Evolutionary conservation across 106 monocot species (phyloP).

Genomic region (Dendrobium catenatum): DNA sequence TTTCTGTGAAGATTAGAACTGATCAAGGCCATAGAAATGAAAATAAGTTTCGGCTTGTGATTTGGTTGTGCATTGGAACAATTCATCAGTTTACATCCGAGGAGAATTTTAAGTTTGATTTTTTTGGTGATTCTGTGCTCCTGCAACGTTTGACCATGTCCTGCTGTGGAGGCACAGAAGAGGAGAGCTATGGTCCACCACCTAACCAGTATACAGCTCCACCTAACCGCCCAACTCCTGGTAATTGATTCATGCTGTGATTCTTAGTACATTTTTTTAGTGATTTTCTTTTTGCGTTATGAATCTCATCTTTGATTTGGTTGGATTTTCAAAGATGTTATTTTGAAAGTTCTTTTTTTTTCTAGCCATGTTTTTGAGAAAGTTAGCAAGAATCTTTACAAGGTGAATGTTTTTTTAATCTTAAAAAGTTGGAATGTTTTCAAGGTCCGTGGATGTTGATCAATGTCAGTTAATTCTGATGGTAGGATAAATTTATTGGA

Average conservation of each 20-base stretch:
- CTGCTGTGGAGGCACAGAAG: constrained; percentile 19
- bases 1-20: background rate
- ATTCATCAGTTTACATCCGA: background rate
- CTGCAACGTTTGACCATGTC: constrained; percentile 2
- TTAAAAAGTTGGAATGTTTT: too few relatives aligned
- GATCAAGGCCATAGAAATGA: background rate
- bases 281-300: background rate
- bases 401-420: too few relatives aligned
- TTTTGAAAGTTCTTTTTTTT: background rate
- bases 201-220: constrained; percentile 5
- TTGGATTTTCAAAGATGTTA: background rate
- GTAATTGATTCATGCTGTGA: background rate
- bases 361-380: too few relatives aligned
- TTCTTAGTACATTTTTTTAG: too few relatives aligned
- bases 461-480: too few relatives aligned
- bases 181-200: constrained; percentile 19
- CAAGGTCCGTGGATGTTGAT: too few relatives aligned
- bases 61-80: background rate
- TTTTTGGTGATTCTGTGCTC: background rate
- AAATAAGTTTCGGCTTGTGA: background rate
- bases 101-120: background rate
- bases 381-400: too few relatives aligned
- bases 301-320: background rate
- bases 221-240: constrained; percentile 1
- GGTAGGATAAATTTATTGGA: too few relatives aligned